Conservation (phyloP, 257 asterid species). For the Solanum ossicruentum region DNA sequence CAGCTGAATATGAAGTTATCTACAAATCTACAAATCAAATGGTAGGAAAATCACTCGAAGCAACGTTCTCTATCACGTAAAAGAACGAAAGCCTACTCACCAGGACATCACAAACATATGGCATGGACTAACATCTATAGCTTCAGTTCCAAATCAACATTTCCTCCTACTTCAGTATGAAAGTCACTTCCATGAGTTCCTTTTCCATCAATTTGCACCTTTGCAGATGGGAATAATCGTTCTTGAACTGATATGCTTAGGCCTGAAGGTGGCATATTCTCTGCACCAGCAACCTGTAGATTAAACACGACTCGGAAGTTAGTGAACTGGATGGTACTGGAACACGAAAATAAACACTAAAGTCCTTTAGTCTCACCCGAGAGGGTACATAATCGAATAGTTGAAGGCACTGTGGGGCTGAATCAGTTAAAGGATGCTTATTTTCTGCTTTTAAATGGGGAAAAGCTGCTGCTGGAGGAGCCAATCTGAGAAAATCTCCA, state of each 20-base stretch:
- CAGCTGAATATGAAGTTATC: neutral
- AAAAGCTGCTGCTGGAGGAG: slow-evolving; percentile 41
- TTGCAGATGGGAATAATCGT: slow-evolving; percentile 41
- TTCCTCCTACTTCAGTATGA: slow-evolving; percentile 24
- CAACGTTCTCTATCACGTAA: neutral
- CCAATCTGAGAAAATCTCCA: slow-evolving; percentile 62
- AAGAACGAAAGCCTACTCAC: neutral
- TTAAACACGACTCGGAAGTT: neutral
- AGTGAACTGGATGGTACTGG: neutral
- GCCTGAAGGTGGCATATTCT: slow-evolving; percentile 5
- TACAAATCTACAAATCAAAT: neutral
- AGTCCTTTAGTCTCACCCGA: slow-evolving; percentile 22
- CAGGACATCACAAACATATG: neutral
- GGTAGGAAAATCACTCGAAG: neutral
- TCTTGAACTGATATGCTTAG: slow-evolving; percentile 18
- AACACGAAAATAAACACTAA: neutral
- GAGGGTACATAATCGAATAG: slow-evolving; percentile 9
- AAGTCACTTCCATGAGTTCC: slow-evolving; percentile 9
- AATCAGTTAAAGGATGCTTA: neutral
- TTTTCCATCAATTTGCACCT: slow-evolving; percentile 9
- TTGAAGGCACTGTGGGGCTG: slow-evolving; percentile 4
- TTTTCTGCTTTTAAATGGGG: neutral
- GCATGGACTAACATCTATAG: slow-evolving; percentile 15
- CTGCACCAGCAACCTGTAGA: slow-evolving; percentile 27
- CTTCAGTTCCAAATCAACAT: slow-evolving; percentile 57